Conservation (phyloP, 2,329 filamentous ascomycete species). For the Dactylellina parvicollis region DNA sequence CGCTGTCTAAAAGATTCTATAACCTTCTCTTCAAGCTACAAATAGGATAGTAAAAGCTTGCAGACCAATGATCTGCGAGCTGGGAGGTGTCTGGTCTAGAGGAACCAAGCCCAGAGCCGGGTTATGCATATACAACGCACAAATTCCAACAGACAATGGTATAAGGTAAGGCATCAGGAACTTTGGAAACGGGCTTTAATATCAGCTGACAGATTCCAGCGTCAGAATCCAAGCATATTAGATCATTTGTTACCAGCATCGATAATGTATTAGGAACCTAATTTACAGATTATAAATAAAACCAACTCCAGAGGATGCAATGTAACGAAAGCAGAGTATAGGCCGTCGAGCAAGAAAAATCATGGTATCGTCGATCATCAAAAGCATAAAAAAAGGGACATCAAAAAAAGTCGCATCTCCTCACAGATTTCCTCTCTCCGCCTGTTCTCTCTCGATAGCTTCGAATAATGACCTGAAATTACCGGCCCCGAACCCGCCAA, state of each 20-base stretch:
- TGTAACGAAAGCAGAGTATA: background rate
- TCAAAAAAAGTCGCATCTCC: background rate
- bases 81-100: too few species aligned
- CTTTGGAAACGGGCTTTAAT: too few species aligned
- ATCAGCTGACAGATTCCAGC: too few species aligned
- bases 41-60: too few species aligned
- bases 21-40: too few species aligned
- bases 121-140: too few species aligned
- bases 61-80: too few species aligned
- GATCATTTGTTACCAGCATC: background rate
- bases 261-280: background rate
- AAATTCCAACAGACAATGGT: too few species aligned
- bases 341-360: constrained; percentile 12
- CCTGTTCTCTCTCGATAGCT: constrained; percentile 94
- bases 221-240: too few species aligned
- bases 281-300: constrained; percentile 9
- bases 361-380: constrained; percentile 27
- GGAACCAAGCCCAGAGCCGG: too few species aligned
- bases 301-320: constrained; percentile 33
- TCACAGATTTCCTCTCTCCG: constrained; percentile 81
- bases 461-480: constrained; percentile 97
- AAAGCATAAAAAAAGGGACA: background rate
- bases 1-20: too few species aligned
- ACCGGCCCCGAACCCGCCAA: constrained; percentile 90
- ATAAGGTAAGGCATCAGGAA: too few species aligned